Percentiles rank a stretch among this genome's conserved stretches.
These are phyloP conservation scores for Leccinum cinnamomeum DNA, from an alignment of 1,284 basidiomycete genomes.

Conservation along the genomic window DNA sequence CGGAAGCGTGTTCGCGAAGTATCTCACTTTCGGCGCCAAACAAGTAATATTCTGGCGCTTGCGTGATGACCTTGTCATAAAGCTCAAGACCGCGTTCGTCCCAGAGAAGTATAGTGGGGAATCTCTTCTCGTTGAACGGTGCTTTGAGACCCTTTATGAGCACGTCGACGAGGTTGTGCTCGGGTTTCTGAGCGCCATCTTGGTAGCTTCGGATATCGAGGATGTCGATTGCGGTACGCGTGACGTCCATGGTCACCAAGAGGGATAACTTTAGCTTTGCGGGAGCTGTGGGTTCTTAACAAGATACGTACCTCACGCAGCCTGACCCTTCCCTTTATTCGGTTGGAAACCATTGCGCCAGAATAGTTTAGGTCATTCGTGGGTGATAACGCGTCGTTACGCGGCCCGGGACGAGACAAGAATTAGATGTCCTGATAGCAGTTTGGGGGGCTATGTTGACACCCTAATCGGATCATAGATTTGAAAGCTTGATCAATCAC, in stretches of 20 bases:
- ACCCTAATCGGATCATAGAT: no score
- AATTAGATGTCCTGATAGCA: no score
- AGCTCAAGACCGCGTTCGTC: slow-evolving; percentile 81
- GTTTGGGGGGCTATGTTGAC: no score
- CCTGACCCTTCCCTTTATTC: not conserved
- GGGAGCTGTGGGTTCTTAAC: not conserved
- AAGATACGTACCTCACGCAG: not conserved
- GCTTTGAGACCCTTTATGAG: slow-evolving; percentile 57
- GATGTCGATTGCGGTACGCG: slow-evolving; percentile 20
- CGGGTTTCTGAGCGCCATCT: not conserved
- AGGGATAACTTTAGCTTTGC: not conserved
- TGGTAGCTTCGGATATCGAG: slow-evolving; percentile 28
- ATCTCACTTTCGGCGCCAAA: slow-evolving; percentile 79
- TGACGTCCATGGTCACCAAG: slow-evolving; percentile 22
- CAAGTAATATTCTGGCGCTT: slow-evolving; percentile 86
- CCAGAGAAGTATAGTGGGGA: slow-evolving; percentile 88
- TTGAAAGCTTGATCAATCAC: no score
- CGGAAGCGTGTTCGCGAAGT: slow-evolving; percentile 57
- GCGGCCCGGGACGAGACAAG: no score
- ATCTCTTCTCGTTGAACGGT: slow-evolving; percentile 55
- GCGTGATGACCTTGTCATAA: slow-evolving; percentile 82
- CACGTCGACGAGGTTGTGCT: slow-evolving; percentile 42
- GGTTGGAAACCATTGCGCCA: not conserved
- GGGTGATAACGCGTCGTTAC: not conserved
- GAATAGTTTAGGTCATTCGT: no score